Percentiles rank a stretch among this genome's conserved stretches.
Evolutionary conservation across 2,329 filamentous ascomycete species (phyloP).

Genomic region (Karstenula rhodostoma): DNA sequence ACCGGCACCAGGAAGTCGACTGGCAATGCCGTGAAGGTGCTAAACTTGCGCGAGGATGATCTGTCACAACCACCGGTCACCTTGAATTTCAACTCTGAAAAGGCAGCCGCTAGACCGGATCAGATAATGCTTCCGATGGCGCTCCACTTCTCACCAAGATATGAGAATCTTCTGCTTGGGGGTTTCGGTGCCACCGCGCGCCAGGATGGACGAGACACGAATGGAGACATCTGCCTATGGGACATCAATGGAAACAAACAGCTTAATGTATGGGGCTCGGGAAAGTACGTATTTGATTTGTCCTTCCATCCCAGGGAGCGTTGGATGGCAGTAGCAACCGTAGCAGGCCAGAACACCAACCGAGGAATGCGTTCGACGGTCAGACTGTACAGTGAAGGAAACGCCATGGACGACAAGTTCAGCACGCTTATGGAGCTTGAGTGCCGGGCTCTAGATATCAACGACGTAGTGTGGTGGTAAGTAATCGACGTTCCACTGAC

Average conservation of each 20-base stretch:
- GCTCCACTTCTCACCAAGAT: constrained; percentile 41
- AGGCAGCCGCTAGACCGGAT: constrained; percentile 38
- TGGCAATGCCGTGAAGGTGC: constrained; percentile 46
- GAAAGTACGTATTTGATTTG: constrained; percentile 66
- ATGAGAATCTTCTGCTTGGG: constrained; percentile 58
- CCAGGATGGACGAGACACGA: constrained; percentile 46
- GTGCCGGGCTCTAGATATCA: constrained; percentile 68
- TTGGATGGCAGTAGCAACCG: constrained; percentile 63
- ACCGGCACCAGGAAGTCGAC: constrained; percentile 55
- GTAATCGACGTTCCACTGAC: constrained; percentile 9
- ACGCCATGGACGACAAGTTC: constrained; percentile 35
- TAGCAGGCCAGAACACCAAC: constrained; percentile 48
- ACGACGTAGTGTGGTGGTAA: constrained; percentile 63
- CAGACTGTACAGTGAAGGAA: constrained; percentile 59
- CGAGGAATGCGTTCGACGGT: constrained; percentile 59
- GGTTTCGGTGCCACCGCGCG: constrained; percentile 59
- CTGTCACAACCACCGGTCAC: constrained; percentile 14
- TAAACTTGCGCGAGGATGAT: constrained; percentile 31
- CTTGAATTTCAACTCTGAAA: constrained; percentile 39
- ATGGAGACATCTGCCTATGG: constrained; percentile 65
- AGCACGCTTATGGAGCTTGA: constrained; percentile 56
- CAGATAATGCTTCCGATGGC: constrained; percentile 41
- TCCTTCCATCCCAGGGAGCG: constrained; percentile 60
- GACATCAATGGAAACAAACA: constrained; percentile 53
- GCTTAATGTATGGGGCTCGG: constrained; percentile 55